Base-by-base conservation (phyloP, 768 basidiomycete species). In the Candolleomyces efflorescens region DNA sequence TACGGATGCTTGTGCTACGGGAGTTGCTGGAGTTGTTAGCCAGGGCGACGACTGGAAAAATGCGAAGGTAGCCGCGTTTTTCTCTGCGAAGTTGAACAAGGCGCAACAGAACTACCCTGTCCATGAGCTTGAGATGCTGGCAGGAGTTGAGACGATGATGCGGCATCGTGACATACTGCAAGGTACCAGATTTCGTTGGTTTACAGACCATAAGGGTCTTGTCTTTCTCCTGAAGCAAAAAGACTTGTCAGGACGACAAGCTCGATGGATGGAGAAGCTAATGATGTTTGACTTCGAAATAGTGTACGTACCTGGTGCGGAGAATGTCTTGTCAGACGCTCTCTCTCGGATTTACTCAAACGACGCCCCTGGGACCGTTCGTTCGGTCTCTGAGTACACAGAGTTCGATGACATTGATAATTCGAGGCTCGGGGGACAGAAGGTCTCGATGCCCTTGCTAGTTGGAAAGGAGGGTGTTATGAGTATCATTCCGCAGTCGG, bases 301-400 rank as follows among this genome's bases (percentile, higher is more conserved):
- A 11, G 61, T 57, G 12, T 73, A 73, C 54, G 64, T 71, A 3
- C 66, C 72, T 0, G 79, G 79, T 0, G 61, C 64, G 0, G 68
- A 73, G 1, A 80, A 82, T 59, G 62, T 69, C 0, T 56, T 75
- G 0, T 70, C 75, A 0, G 78, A 82, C 63, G 71, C 76, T 0
- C 61, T 82, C 5, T 81, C 77, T 0, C 62, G 72, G 4, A 50
- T 38, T 23, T 73, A 69, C 49, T 61, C 64, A 18, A 62, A 67
- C 56, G 64, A 68, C 2, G 38, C 39, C n/a, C 60, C 61, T 18
- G 68, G 67, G 0, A 67, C 62, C n/a, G 58, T 73, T 1, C n/a
- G 58, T 73, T 1, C 36, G 65, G 0, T 51, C 68, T 0, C 18
- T 22, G 63, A 72, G 52, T 71, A 68, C 27, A 58, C 61, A 0